Evolutionary conservation across 2,329 filamentous ascomycete genomes (phyloP).

Genomic region (Diplodia mutila): DNA sequence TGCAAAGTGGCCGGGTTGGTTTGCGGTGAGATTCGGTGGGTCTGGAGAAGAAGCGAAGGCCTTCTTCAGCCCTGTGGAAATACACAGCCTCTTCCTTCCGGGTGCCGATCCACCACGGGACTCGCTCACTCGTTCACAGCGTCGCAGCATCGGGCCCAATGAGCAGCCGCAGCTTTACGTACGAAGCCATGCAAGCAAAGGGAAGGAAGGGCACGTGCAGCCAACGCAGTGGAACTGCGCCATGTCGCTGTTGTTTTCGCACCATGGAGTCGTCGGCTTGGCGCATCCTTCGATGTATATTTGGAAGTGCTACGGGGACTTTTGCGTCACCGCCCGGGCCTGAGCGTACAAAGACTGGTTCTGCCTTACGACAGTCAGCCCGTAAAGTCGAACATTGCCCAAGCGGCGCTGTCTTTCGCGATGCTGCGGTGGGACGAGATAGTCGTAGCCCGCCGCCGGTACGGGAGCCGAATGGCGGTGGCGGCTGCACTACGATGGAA

Average conservation of each 20-base stretch:
- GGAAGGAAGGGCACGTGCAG: background rate
- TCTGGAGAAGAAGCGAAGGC: conserved; percentile 2
- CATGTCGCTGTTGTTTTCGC: conserved; percentile 4
- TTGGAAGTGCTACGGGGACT: conserved; percentile 2
- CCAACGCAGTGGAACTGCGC: conserved; percentile 3
- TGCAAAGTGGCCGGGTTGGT: background rate
- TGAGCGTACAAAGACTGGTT: background rate
- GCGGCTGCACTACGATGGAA: background rate
- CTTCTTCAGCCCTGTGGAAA: conserved; percentile 16
- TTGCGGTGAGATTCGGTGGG: background rate
- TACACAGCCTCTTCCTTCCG: conserved; percentile 22
- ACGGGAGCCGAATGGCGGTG: conserved; percentile 7
- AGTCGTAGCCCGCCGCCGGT: too few relatives aligned
- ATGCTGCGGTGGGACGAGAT: background rate
- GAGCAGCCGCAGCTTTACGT: background rate
- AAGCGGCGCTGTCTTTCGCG: background rate
- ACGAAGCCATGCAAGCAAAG: background rate
- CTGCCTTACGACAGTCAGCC: background rate
- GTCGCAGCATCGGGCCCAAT: background rate
- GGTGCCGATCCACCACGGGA: conserved; percentile 4
- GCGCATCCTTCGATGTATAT: conserved; percentile 14
- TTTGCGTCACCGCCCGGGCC: background rate
- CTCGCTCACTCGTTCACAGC: background rate
- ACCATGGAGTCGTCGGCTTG: background rate
- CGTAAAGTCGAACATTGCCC: background rate